Evolutionary conservation across 2,329 filamentous ascomycete genomes (phyloP).

Genomic region (Colletotrichum falcatum): DNA sequence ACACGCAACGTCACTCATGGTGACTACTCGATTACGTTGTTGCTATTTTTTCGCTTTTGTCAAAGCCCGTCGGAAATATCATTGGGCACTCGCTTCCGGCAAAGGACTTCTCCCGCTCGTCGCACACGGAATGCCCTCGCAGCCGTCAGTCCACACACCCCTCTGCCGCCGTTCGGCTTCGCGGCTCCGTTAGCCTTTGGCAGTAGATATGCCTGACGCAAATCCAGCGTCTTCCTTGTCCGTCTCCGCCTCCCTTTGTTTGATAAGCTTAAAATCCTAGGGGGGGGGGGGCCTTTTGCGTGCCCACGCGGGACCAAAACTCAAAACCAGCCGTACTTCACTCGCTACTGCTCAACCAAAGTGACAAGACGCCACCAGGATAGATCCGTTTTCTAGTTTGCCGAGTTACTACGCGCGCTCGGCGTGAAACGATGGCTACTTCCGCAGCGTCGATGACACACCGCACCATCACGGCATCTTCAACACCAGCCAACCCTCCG

Average conservation of each 20-base stretch:
- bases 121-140: too few relatives aligned
- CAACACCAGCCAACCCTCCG: constrained; percentile 15
- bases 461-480: constrained; percentile 20
- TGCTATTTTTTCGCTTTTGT: neutral
- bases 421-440: too few relatives aligned
- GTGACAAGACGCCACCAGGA: neutral
- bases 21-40: neutral
- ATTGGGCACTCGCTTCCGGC: too few relatives aligned
- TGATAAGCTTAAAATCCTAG: neutral
- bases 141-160: too few relatives aligned
- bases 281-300: neutral
- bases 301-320: neutral
- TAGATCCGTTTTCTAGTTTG: neutral
- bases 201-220: neutral
- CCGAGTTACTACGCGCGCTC: too few relatives aligned
- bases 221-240: too few relatives aligned
- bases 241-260: neutral
- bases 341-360: too few relatives aligned
- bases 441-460: too few relatives aligned
- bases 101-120: too few relatives aligned
- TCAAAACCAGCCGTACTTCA: neutral
- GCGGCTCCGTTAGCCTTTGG: neutral
- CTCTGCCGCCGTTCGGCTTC: neutral
- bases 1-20: neutral
- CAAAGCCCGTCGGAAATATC: too few relatives aligned